Conservation (phyloP, 768 basidiomycete species). For the Trametes punicea region DNA sequence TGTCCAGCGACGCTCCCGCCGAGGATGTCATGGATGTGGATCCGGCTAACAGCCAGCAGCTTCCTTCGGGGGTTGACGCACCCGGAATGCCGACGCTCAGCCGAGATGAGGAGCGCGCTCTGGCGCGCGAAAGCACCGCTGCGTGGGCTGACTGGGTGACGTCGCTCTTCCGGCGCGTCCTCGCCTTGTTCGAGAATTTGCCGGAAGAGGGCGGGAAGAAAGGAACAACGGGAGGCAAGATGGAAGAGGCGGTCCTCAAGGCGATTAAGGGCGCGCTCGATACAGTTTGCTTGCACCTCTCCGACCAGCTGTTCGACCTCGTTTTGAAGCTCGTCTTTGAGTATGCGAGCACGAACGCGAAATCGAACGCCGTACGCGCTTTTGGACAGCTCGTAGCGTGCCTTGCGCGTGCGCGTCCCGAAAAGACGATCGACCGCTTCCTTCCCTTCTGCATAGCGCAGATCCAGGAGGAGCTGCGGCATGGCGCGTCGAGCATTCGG, state of each 20-base stretch:
- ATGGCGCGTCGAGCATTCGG: slow-evolving; percentile 84
- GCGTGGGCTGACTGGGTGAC: slow-evolving; percentile 83
- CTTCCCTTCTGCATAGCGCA: slow-evolving; percentile 71
- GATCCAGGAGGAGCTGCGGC: slow-evolving; percentile 81
- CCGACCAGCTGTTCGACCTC: slow-evolving; percentile 76
- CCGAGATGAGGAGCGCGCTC: slow-evolving; percentile 64
- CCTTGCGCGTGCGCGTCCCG: slow-evolving; percentile 74
- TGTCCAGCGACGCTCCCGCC: slow-evolving; percentile 50
- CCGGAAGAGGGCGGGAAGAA: slow-evolving; percentile 92
- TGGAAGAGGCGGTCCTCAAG: slow-evolving; percentile 73
- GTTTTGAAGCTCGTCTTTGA: slow-evolving; percentile 81
- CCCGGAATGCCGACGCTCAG: slow-evolving; percentile 43
- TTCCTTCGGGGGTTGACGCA: slow-evolving; percentile 52
- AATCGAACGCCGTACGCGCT: slow-evolving; percentile 87
- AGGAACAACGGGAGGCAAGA: slow-evolving; percentile 83
- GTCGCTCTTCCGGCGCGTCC: slow-evolving; percentile 70
- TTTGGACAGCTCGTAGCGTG: slow-evolving; percentile 87
- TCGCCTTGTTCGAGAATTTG: slow-evolving; percentile 85
- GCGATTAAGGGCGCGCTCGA: slow-evolving; percentile 79
- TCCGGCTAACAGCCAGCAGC: slow-evolving; percentile 40
- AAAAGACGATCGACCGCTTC: slow-evolving; percentile 76
- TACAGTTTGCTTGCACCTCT: slow-evolving; percentile 76
- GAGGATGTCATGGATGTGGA: slow-evolving; percentile 57
- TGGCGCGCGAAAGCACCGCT: slow-evolving; percentile 75
- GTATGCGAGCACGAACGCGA: slow-evolving; percentile 85